Evolutionary conservation across 2,329 filamentous ascomycete species (phyloP).

Genomic region (Epicoccum sorghinum): DNA sequence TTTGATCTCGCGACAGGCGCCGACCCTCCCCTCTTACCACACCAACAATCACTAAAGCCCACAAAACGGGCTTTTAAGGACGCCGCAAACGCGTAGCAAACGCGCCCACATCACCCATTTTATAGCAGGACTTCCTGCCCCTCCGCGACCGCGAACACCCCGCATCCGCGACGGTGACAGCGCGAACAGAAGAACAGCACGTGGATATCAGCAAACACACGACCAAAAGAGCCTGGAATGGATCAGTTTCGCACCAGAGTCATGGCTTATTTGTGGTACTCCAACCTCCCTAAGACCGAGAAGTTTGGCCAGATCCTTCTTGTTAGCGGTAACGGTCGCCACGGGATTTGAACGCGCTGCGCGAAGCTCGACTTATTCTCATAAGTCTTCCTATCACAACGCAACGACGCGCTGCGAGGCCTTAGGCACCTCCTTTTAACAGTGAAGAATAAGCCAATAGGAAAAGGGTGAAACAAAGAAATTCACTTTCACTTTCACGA

Average conservation of each 20-base stretch:
- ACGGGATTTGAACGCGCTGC: constrained; percentile 30
- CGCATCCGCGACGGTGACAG: constrained; percentile 22
- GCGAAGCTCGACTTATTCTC: constrained; percentile 4
- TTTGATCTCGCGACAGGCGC: constrained; percentile 2
- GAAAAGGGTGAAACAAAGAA: not conserved
- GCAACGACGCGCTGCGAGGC: not conserved
- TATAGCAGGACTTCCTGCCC: constrained; percentile 23
- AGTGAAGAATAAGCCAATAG: not conserved
- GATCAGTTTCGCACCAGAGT: constrained; percentile 23
- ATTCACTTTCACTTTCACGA: constrained; percentile 1
- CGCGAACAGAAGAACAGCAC: constrained; percentile 2
- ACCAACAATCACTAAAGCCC: constrained; percentile 17
- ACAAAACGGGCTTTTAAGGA: constrained; percentile 11
- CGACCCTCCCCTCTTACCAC: constrained; percentile 3
- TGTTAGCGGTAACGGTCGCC: constrained; percentile 28
- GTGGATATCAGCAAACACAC: constrained; percentile 6
- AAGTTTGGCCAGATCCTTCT: constrained; percentile 28
- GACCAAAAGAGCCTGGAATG: constrained; percentile 27
- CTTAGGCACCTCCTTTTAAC: not conserved
- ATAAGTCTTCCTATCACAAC: not conserved
- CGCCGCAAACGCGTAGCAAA: constrained; percentile 10
- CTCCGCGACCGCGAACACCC: constrained; percentile 21
- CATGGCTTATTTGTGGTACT: constrained; percentile 35
- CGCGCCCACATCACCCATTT: constrained; percentile 13
- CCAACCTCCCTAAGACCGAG: constrained; percentile 29